Evolutionary conservation across 2,329 filamentous ascomycete genomes (phyloP).

Genomic region (Sphaerulina musiva): DNA sequence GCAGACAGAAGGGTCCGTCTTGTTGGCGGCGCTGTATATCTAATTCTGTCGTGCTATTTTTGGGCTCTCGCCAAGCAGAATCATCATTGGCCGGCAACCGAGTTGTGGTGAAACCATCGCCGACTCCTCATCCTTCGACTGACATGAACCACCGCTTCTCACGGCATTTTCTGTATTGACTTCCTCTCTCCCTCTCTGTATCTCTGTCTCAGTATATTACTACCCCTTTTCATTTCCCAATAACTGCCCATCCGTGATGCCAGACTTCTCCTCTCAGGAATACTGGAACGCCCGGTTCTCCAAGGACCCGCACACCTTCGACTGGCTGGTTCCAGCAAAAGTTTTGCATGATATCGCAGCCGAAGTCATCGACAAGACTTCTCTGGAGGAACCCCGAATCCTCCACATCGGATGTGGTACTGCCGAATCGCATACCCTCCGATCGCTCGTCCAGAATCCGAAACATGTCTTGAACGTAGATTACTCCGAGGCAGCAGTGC

Average conservation of each 20-base stretch:
- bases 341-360: slow-evolving; percentile 14
- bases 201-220: neutral
- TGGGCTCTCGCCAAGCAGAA: no score
- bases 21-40: no score
- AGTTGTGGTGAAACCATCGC: no score
- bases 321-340: slow-evolving; percentile 21
- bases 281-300: slow-evolving; percentile 22
- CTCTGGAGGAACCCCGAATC: slow-evolving; percentile 14
- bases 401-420: slow-evolving; percentile 22
- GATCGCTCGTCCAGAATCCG: slow-evolving; percentile 16
- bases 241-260: slow-evolving; percentile 9
- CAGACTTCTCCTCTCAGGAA: slow-evolving; percentile 20
- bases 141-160: no score
- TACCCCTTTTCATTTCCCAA: neutral
- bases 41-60: no score
- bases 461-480: slow-evolving; percentile 22
- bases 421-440: slow-evolving; percentile 14
- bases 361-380: slow-evolving; percentile 16
- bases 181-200: neutral
- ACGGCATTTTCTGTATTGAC: no score
- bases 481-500: slow-evolving; percentile 18
- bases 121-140: no score
- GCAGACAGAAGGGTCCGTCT: no score
- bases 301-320: slow-evolving; percentile 17
- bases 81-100: no score